Evolutionary conservation across 106 monocot species (phyloP).

Genomic region (Posidonia australis): DNA sequence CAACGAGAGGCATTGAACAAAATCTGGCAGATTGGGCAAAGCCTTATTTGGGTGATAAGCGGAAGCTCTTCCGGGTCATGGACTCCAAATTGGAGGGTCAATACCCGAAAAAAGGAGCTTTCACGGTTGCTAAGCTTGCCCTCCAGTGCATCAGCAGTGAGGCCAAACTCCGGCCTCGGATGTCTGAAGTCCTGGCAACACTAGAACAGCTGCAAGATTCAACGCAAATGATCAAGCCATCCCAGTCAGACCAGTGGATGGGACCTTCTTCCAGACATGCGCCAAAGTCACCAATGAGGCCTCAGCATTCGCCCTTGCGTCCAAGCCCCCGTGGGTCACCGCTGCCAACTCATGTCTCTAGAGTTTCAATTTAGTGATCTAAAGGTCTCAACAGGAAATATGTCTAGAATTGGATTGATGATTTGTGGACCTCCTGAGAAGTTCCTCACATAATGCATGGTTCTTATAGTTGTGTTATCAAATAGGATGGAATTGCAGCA

Average conservation of each 20-base stretch:
- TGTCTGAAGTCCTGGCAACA: slow-evolving; percentile 51
- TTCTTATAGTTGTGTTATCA: no score
- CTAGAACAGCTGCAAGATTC: slow-evolving; percentile 54
- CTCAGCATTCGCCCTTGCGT: not conserved
- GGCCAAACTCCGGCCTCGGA: slow-evolving; percentile 53
- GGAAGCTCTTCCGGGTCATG: slow-evolving; percentile 62
- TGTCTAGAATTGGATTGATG: no score
- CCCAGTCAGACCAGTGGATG: not conserved
- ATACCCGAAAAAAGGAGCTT: slow-evolving; percentile 63
- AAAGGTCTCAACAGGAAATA: no score
- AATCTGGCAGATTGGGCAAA: slow-evolving; percentile 72
- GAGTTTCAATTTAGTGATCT: no score
- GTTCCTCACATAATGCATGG: no score
- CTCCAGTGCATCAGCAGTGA: slow-evolving; percentile 45
- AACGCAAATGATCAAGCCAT: slow-evolving; percentile 8
- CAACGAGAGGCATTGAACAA: slow-evolving; percentile 46
- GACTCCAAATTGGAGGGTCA: slow-evolving; percentile 65
- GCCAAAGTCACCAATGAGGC: not conserved
- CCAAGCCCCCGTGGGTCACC: no score
- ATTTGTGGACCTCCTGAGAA: no score
- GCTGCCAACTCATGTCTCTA: no score
- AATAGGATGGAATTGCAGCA: no score
- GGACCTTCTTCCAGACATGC: not conserved
- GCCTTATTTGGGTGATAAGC: slow-evolving; percentile 51
- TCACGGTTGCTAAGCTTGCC: slow-evolving; percentile 44